Evolutionary conservation across 495 filamentous ascomycete genomes (phyloP), one percentile per base, ranked within the genome.

Genomic region (Lasiosphaeria ovina): DNA sequence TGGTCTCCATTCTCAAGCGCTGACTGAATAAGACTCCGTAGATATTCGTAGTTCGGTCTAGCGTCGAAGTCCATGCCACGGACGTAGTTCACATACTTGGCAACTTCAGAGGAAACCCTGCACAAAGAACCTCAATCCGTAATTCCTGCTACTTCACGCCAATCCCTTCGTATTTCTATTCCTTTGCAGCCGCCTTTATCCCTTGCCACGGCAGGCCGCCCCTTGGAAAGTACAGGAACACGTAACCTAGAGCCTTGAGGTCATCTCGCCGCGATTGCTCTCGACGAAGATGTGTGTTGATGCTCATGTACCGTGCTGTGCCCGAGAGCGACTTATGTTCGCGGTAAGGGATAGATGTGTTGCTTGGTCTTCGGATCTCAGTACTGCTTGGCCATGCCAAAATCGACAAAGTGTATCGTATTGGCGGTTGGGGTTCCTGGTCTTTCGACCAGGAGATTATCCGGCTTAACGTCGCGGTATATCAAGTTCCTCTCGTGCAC

Each of bases 131-230:
- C 75, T 96, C 95, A 81, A 99, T 93, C 0, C 85, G 83, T 31
- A 93, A 97, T 0, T 93, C 96, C 78, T 98, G 94, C 79, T 99
- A 98, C 89, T 98, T 98, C 78, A 98, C 95, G 36, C 94, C 94
- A 75, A 99, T 99, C 81, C 98, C 98, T 77, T 99, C 94, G 66
- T 99, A 99, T 78, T 99, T 99, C 72, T 99, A 95, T 84, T 99
- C 98, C 81, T 99, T 99, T 60, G 94, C 98, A 17, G 95, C 95
- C 72, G 94, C 94, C 80, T 98, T 98, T 67, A 99, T 79, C 53
- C 94, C 94, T 77, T 99, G 94, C 94, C 94, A 99, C 16, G 94
- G 94, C 60, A 99, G 82, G 55, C 95, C 95, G 58, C 94, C 94
- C 53, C 95, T 81, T 62, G 98, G 79, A 79, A 99, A 99, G 79